Percentiles rank a stretch among this genome's conserved stretches.
These are phyloP conservation scores for Pseudocercospora musae DNA, from an alignment of 2,329 filamentous ascomycete species.

Conservation along the genomic window DNA sequence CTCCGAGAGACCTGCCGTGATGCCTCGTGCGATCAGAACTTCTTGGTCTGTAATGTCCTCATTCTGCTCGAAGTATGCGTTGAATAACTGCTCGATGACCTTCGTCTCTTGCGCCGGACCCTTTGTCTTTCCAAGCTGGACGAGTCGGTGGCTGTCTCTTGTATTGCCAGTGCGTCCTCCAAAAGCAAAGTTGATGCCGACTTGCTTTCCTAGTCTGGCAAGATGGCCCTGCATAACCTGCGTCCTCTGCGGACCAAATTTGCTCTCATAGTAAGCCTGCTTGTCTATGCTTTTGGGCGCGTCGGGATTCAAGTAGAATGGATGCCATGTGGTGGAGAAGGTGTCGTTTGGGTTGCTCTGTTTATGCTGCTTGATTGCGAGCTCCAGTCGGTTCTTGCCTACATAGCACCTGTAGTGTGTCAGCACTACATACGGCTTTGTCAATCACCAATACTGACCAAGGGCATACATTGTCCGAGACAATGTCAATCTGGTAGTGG, in stretches of 20 bases:
- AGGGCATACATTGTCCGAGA: conserved; percentile 82
- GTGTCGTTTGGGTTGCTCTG: conserved; percentile 59
- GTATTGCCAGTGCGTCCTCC: conserved; percentile 72
- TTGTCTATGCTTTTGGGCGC: conserved; percentile 55
- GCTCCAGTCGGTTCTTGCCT: conserved; percentile 70
- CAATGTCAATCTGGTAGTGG: conserved; percentile 70
- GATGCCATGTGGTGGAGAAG: conserved; percentile 71
- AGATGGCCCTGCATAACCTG: conserved; percentile 58
- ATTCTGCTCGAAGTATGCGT: conserved; percentile 50
- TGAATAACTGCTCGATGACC: conserved; percentile 63
- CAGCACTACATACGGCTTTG: not conserved
- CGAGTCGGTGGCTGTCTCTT: conserved; percentile 72
- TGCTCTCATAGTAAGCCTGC: conserved; percentile 56
- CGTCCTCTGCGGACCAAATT: conserved; percentile 62
- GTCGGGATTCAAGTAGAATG: conserved; percentile 75
- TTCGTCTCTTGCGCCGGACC: conserved; percentile 54
- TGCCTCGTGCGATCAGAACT: conserved; percentile 41
- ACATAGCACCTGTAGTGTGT: conserved; percentile 59
- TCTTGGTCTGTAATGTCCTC: conserved; percentile 45
- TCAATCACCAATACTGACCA: conserved; percentile 30
- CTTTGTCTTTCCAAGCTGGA: conserved; percentile 64
- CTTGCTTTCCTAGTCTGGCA: conserved; percentile 54
- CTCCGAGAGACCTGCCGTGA: conserved; percentile 44
- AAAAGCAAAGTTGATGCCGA: conserved; percentile 72
- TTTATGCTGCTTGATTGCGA: conserved; percentile 63